Percentiles rank a stretch among this genome's conserved stretches.
These are phyloP conservation scores for Neurospora sp. DNA, from an alignment of 495 filamentous ascomycete species.

Conservation along the genomic window DNA sequence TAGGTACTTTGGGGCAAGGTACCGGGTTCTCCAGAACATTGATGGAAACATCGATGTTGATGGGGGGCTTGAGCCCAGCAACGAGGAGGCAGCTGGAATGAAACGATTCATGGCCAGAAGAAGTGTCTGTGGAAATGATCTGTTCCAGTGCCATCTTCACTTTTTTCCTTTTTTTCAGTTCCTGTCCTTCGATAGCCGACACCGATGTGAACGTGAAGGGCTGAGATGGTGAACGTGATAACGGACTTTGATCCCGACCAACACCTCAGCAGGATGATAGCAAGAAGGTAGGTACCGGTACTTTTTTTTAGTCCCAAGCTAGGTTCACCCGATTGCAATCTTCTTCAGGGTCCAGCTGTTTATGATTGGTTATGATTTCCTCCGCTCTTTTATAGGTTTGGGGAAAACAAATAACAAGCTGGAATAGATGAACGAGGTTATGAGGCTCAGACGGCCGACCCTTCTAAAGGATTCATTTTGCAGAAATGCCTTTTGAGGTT, in stretches of 20 bases:
- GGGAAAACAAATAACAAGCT: neutral
- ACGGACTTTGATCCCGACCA: neutral
- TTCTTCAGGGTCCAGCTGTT: neutral
- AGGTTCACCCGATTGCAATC: neutral
- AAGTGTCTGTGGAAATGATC: neutral
- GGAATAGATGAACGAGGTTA: neutral
- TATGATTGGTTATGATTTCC: neutral
- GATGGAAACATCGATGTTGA: neutral
- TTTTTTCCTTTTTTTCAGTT: neutral
- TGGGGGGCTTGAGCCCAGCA: neutral
- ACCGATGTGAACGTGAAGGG: neutral
- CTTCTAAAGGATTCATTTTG: neutral
- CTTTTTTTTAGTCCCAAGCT: neutral
- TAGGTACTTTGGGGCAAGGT: neutral
- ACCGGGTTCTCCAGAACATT: neutral
- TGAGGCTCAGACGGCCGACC: neutral
- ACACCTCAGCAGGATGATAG: neutral
- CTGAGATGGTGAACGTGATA: neutral
- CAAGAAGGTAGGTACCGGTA: neutral
- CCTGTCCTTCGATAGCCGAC: neutral
- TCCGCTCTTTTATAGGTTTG: neutral
- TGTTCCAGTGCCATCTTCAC: neutral
- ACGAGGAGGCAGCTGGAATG: neutral
- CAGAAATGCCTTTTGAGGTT: neutral
- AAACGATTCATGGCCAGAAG: neutral